Conservation (phyloP, 2,329 filamentous ascomycete species). For the Cladorrhinum sp. region DNA sequence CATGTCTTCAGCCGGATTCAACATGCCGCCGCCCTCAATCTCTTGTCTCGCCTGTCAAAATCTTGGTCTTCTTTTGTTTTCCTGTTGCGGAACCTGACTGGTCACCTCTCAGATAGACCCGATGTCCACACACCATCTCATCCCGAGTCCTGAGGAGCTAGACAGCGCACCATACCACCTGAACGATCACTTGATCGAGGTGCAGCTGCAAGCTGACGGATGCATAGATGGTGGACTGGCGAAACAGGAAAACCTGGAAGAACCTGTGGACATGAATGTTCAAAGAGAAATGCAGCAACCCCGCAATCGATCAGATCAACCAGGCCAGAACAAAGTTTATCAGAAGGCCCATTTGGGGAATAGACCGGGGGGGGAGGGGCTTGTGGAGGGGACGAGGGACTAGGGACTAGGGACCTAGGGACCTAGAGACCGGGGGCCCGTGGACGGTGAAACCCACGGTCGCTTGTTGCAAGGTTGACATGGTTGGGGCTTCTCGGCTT, state of each 20-base stretch:
- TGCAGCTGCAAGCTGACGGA: slow-evolving; percentile 26
- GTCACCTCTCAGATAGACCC: slow-evolving; percentile 1
- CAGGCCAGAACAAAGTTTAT: slow-evolving; percentile 4
- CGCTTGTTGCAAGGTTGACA: slow-evolving; percentile 24
- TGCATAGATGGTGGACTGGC: not conserved
- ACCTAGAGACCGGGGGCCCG: slow-evolving; percentile 3
- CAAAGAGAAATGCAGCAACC: slow-evolving; percentile 2
- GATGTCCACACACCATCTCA: slow-evolving; percentile 20
- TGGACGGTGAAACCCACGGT: slow-evolving; percentile 20
- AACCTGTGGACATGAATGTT: not conserved
- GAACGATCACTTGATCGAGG: slow-evolving; percentile 28
- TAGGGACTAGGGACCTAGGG: not conserved
- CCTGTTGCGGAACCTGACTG: slow-evolving; percentile 1
- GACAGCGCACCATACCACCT: slow-evolving; percentile 23
- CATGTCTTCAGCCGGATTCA: slow-evolving; percentile 8
- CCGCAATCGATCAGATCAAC: not conserved
- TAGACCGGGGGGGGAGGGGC: slow-evolving; percentile 2
- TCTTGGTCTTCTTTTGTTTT: not conserved
- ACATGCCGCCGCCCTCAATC: not conserved
- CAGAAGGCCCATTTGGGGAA: slow-evolving; percentile 1
- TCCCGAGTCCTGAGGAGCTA: slow-evolving; percentile 13
- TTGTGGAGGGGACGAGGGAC: not conserved
- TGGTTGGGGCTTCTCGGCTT: slow-evolving; percentile 17
- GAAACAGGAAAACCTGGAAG: slow-evolving; percentile 4
- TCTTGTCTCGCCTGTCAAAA: not conserved